Evolutionary conservation across 1,139 yeast species (phyloP), one percentile per base, ranked within the genome.

Genomic region (Diutina catenulata): DNA sequence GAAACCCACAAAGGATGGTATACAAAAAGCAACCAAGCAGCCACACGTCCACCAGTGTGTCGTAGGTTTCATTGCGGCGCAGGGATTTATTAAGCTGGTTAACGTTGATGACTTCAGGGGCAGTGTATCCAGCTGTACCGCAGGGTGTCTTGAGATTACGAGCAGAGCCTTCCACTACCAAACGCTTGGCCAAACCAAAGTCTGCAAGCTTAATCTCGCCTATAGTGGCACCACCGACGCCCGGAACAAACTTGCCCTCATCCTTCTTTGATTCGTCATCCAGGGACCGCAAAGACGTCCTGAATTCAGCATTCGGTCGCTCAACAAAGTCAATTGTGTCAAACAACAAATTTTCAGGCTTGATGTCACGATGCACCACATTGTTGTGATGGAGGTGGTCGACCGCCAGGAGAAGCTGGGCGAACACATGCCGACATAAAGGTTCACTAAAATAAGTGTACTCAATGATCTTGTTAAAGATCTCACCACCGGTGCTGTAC

Each of bases 21-120:
- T 88, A 88, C 44, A 88, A 57, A 7, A 88, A 93, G 58, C 97
- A 88, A 1, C 97, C 97, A 39, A 88, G 62, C 4, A 95, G 94
- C 96, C 96, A 88, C 74, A 88, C 81, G 55, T 88, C 97, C 15
- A 88, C 97, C 37, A 87, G 74, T 61, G 83, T 86, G 5, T 94
- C 82, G 52, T 88, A 88, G 43, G 75, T 70, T 57, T 84, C 86
- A 23, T 46, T 45, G 39, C 50, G 40, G 24, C 47, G 46, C 16
- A 42, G 41, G n/a, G n/a, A n/a, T n/a, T n/a, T n/a, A n/a, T n/a
- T n/a, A n/a, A n/a, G n/a, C 14, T 42, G 36, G 19, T 45, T 48
- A 7, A 49, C 45, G 25, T 64, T 60, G 35, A 88, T 94, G 38
- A 87, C 93, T 57, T 88, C 97, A 0, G 96, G 97, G 0, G 95